Evolutionary conservation across 805 yeast species (phyloP), one percentile per base, ranked within the genome.

Genomic region (Sugiyamaella lignohabitans): DNA sequence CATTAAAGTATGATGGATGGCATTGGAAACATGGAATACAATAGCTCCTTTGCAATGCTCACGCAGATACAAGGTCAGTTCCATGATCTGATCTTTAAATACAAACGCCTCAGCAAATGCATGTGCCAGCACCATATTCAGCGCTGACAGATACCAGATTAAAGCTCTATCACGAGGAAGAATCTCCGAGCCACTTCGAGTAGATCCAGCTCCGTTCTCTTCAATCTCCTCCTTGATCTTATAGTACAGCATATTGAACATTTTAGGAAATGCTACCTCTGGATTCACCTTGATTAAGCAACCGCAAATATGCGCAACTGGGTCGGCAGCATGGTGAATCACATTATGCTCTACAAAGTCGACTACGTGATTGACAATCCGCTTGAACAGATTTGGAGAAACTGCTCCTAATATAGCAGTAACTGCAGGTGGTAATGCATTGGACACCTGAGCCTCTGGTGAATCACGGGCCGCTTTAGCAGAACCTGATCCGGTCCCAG

Each of bases 121-220:
- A 47, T 83, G 83, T 20, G 87, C 79, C 35, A 84, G 62, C 21
- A 81, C 70, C 59, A 87, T 89, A 58, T 82, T 79, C 38, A 89
- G 63, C 2, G 87, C 75, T 2, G 81, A 74, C 27, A 86, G 61
- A 58, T 82, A 77, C 78, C 95, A 79, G 24, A 79, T 78, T 5
- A 93, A 65, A 17, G 81, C 76, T 24, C 82, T 82, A 63, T 93
- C 98, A 37, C 88, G 73, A n/a, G 85, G 85, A 22, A 80, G 71
- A 21, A 84, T 71, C 24, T 84, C 89, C 4, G 74, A 68, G 0
- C 82, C 78, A 37, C 63, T 74, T 60, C 96, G 74, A 0, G 80
- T 68, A 1, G 75, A 65, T 2, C 97, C 98, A 0, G 97, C 97
- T 2, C 79, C 84, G 53, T 89, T 84, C 53, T 81, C 86, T 8